Base-by-base conservation (phyloP, 257 asterid genomes). In the Henckelia pumila region DNA sequence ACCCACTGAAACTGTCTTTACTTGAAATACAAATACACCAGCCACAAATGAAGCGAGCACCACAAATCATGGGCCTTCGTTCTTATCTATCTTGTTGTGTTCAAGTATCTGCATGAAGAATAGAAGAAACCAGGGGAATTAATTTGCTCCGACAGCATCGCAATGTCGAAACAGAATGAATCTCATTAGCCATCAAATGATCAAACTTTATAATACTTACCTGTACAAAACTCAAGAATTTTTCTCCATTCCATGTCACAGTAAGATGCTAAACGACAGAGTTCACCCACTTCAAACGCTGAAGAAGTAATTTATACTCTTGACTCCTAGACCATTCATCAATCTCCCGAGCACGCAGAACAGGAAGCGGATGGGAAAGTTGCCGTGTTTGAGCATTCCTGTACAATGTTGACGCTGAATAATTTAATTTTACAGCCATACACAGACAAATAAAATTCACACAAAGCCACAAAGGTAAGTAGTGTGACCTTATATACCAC, bases 371-470 rank as follows among this genome's bases (percentile, higher is more conserved):
- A 71, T 89, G 98, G 6, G 98, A 92, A 76, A 92, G 95, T 77
- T 92, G 98, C 75, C 92, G 85, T 7, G 91, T 89, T 80, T 92
- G 98, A 80, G 98, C 98, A 80, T 92, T 92, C 81, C 98, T 85
- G 78, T 63, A 77, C 55, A 49, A 13, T 6, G 13, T 13, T n/a
- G 28, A 68, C n/a, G 67, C 60, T 61, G 57, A 50, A 56, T 61
- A 57, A 49, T 37, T 16, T 40, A 49, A 29, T 11, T 40, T 32
- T 30, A 50, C 44, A 59, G 25, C 47, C 60, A 57, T 8, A 58
- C 21, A 58, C 70, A 50, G 21, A 77, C 59, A 61, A 50, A 19
- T 33, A 69, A 59, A 59, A 26, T 59, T 62, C 67, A 44, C 37
- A 20, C 28, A 28, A n/a, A 8, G 33, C 32, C 37, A 20, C 28